phyloP scores from a whole-genome alignment of 345 rosid species.

The Lepidium aucheri region DNA sequence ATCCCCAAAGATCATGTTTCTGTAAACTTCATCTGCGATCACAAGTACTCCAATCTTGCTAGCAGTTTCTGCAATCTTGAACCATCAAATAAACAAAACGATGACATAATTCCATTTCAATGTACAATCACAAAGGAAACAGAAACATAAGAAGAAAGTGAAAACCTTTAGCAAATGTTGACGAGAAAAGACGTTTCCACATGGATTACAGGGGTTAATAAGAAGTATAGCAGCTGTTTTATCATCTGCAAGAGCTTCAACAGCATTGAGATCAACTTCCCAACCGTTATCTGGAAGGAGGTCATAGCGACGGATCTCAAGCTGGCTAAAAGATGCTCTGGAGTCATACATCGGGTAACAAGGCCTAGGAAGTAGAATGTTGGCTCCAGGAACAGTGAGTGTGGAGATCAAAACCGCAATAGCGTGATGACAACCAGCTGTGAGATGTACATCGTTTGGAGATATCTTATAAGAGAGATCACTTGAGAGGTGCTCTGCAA shows the following conservation, averaged over 20 bases:
- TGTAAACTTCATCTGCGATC: conserved; percentile 49
- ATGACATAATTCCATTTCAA: neutral
- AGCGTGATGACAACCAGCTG: conserved; percentile 29
- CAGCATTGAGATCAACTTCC: conserved; percentile 18
- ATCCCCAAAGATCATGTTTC: conserved; percentile 34
- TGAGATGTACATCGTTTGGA: conserved; percentile 23
- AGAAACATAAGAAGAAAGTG: neutral
- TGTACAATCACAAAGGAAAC: neutral
- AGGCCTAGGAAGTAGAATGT: conserved; percentile 31
- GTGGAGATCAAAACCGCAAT: conserved; percentile 24
- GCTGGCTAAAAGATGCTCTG: conserved; percentile 18
- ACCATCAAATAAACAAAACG: neutral
- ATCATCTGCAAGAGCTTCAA: conserved; percentile 23
- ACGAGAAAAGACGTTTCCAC: conserved; percentile 40
- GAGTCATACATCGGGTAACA: conserved; percentile 21
- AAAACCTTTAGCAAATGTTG: conserved; percentile 38
- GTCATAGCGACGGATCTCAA: conserved; percentile 29
- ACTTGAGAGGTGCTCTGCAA: conserved; percentile 27
- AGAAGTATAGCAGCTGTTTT: conserved; percentile 14
- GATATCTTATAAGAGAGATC: conserved; percentile 23
- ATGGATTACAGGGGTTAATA: conserved; percentile 47
- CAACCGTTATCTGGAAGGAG: conserved; percentile 22
- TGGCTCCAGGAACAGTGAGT: conserved; percentile 26
- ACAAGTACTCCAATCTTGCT: conserved; percentile 40
- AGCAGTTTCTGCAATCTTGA: conserved; percentile 51